Base-by-base conservation (phyloP, 2,329 filamentous ascomycete genomes). In the Penicillium sumatraense region DNA sequence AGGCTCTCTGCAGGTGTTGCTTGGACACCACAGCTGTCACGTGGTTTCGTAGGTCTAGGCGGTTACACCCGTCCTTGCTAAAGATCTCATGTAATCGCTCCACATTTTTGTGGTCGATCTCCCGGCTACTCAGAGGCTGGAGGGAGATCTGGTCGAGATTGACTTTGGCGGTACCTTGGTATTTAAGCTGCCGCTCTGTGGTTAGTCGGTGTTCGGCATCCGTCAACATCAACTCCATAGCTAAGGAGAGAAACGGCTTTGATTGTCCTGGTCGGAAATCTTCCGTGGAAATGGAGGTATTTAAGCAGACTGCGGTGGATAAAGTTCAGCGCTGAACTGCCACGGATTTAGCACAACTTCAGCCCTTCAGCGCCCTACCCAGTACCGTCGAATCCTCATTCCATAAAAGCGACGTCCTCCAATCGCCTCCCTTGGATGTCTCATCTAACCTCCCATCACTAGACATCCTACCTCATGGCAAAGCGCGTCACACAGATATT, bases 151-250 rank as follows among this genome's bases (percentile, higher is more conserved):
- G 52, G 24, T 58, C 45, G 7, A 67, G 42, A 41, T 57, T 52
- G 41, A 66, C 48, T 47, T 60, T 64, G 23, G 54, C 58, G 11
- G 53, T 64, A 50, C 60, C 57, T 54, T 62, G 49, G 42, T 62
- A 61, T 57, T 66, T 67, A 3, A 51, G 42, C 24, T 44, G 41
- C 49, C 57, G 60, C 49, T 67, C 59, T 27, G 33, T 54, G 26
- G 50, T 35, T n/a, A 62, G 47, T 48, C 51, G 54, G 20, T 33
- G 13, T 13, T 33, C 31, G 31, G 5, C 11, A 6, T 33, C 31
- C 11, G 31, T 33, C 5, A 6, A 33, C 31, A 33, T 44, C 20
- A 46, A 54, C 35, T 35, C 26, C 33, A 31, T 49, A 49, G 50
- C 41, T 50, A n/a, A 40, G 44, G 26, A 36, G 46, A 49, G 29